phyloP scores from a whole-genome alignment of 108 stramenopile genomes.

The Skeletonema costatum region DNA sequence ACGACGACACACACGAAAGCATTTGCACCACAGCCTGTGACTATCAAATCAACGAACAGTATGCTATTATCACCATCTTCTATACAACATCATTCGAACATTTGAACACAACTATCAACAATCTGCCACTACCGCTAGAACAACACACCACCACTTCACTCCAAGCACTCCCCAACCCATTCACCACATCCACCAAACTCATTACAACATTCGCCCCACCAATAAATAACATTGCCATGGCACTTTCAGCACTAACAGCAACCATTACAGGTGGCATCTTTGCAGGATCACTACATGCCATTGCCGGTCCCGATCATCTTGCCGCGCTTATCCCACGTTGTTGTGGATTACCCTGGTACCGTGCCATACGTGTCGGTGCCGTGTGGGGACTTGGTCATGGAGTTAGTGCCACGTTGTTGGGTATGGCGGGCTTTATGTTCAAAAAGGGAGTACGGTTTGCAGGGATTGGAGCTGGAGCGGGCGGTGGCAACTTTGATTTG shows the following conservation, averaged over 20 bases:
- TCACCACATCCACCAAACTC: background rate
- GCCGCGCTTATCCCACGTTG: conserved; percentile 93
- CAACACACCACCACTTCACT: background rate
- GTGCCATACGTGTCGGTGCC: conserved; percentile 87
- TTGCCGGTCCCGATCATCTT: conserved; percentile 96
- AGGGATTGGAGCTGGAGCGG: conserved; percentile 30
- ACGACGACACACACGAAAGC: background rate
- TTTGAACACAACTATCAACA: background rate
- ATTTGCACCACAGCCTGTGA: background rate
- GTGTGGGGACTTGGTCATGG: conserved; percentile 97
- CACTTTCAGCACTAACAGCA: conserved; percentile 59
- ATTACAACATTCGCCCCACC: background rate
- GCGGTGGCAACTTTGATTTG: conserved; percentile 27
- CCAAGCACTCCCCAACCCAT: background rate
- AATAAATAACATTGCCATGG: conserved; percentile 1
- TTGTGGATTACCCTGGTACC: conserved; percentile 88
- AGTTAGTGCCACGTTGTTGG: conserved; percentile 85
- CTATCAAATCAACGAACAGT: background rate
- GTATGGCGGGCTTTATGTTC: conserved; percentile 81
- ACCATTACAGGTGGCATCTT: conserved; percentile 84
- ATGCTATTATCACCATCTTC: background rate
- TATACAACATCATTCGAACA: background rate
- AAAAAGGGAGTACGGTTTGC: conserved; percentile 55
- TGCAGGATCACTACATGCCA: conserved; percentile 92
- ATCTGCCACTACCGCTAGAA: background rate